These are phyloP conservation scores for Pythium rishiriense DNA, from an alignment of 352 stramenopile genomes.

Conservation along the genomic window DNA sequence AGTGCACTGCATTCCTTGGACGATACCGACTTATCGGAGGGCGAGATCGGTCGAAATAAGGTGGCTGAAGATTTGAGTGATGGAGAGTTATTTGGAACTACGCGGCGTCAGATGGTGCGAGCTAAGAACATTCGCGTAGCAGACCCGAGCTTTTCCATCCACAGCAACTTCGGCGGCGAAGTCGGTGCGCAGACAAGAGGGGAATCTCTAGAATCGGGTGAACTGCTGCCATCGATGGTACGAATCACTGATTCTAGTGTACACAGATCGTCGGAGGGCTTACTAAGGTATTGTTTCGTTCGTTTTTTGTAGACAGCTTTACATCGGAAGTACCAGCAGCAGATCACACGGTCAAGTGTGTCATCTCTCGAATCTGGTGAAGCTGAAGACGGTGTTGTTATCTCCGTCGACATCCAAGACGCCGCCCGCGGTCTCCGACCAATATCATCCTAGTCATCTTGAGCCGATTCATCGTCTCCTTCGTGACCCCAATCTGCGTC, in stretches of 20 bases:
- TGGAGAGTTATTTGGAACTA: conserved; percentile 53
- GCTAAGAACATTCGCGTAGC: conserved; percentile 28
- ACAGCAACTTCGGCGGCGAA: background rate
- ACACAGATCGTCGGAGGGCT: too few relatives aligned
- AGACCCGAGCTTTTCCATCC: background rate
- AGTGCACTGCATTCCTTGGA: background rate
- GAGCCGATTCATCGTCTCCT: conserved; percentile 3
- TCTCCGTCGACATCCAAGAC: background rate
- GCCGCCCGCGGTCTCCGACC: background rate
- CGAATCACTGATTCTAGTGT: background rate
- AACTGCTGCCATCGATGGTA: conserved; percentile 44
- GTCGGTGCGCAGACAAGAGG: too few relatives aligned
- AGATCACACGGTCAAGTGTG: conserved; percentile 20
- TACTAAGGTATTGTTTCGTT: background rate
- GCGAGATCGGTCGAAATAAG: conserved; percentile 27
- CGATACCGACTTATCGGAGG: conserved; percentile 27
- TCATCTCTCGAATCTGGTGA: conserved; percentile 46
- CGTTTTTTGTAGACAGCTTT: conserved; percentile 19
- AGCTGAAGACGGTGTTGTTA: conserved; percentile 27
- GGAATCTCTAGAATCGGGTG: conserved; percentile 56
- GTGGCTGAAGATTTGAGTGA: conserved; percentile 49
- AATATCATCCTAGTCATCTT: conserved; percentile 4
- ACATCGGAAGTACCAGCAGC: conserved; percentile 21
- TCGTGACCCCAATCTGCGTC: conserved; percentile 10
- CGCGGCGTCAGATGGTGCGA: conserved; percentile 28